Base-by-base conservation (phyloP, 2,329 filamentous ascomycete species). In the Sclerotinia nivalis region DNA sequence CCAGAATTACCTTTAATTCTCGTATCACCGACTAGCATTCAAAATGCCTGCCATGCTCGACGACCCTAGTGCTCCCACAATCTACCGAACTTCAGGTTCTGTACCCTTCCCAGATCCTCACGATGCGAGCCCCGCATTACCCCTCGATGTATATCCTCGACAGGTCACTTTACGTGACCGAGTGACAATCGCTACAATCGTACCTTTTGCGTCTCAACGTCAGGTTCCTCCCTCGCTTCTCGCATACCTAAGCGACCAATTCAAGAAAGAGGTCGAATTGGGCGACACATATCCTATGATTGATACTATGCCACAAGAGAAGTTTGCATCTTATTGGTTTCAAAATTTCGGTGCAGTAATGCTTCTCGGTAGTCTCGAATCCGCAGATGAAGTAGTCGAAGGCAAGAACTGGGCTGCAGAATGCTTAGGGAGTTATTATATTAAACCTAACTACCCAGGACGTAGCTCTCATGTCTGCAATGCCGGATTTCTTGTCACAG, bases 371-470 rank as follows among this genome's bases (percentile, higher is more conserved):
- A 86, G 89, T 69, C 84, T 90, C 54, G 83, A 84, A n/a, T 83
- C 81, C 60, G 79, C 82, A 47, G 81, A 85, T 58, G 86, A 79
- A 80, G 81, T 85, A 79, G 70, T 77, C 13, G 81, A 80, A 45
- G 83, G 82, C 20, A 82, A 81, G 45, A 87, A 91, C 75, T 93
- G 90, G 90, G 83, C 84, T 64, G 87, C 86, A 73, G 81, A 87
- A 71, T 92, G 89, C 75, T 78, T 92, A 58, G 89, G 90, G 47
- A 91, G 88, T 76, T 92, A 91, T 77, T 91, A 91, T 77, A 87
- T 92, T 80, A 90, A 91, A 78, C 89, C 90, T 3, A 92, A 92
- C 75, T 92, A 92, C 76, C 89, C 89, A 1, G 90, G 90, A n/a
- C 83, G 90, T 66, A 90, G 88, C 76, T 91, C 88, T 76, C 90